Conservation (phyloP, 192 early-diverging fungal species). For the Coemansia javaensis region DNA sequence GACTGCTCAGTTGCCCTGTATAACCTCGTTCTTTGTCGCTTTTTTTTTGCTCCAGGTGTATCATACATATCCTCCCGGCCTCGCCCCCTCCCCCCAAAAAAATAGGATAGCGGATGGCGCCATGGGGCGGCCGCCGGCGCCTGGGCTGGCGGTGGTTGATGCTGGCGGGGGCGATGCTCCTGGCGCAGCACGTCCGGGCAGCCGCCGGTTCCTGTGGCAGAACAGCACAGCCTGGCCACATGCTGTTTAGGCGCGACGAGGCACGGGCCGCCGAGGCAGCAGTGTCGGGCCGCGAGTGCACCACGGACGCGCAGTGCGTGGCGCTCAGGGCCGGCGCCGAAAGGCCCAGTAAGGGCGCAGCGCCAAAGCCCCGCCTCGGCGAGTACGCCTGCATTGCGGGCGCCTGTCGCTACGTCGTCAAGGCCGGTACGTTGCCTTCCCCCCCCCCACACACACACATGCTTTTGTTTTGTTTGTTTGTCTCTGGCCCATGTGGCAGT, state of each 20-base stretch:
- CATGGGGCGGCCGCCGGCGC: too few species aligned
- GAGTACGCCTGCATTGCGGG: conserved; percentile 58
- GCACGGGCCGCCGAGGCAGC: background rate
- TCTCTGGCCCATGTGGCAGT: too few species aligned
- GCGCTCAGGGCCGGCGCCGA: conserved; percentile 22
- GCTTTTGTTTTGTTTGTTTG: too few species aligned
- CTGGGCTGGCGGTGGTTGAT: too few species aligned
- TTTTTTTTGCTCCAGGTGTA: too few species aligned
- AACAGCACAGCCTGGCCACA: background rate
- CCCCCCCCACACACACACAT: background rate
- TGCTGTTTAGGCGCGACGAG: background rate
- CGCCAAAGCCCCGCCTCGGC: conserved; percentile 34
- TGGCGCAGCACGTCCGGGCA: background rate
- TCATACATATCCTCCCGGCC: too few species aligned
- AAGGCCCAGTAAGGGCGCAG: too few species aligned
- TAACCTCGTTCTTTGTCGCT: too few species aligned
- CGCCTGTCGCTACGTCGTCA: conserved; percentile 56
- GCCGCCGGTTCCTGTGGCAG: background rate
- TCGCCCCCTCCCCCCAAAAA: too few species aligned
- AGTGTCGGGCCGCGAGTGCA: conserved; percentile 12
- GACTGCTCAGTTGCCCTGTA: too few species aligned
- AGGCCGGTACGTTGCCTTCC: conserved; percentile 44
- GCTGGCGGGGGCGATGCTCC: background rate
- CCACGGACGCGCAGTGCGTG: conserved; percentile 41
- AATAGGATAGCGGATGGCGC: too few species aligned